Base-by-base conservation (phyloP, 1,284 basidiomycete genomes). In the Cryptococcus sp. region DNA sequence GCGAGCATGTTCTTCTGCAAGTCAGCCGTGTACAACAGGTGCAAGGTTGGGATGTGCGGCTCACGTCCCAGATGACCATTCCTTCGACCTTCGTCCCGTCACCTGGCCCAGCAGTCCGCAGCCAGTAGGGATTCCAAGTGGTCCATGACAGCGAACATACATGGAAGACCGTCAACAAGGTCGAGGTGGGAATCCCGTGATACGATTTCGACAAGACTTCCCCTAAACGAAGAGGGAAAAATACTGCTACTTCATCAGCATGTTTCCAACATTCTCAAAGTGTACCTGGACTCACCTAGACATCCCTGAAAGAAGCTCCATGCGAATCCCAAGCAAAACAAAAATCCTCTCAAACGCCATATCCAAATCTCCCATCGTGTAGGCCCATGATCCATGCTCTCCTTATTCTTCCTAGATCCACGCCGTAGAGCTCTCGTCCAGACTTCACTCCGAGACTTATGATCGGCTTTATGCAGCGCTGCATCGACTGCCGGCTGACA, bases 401-500 rank as follows among this genome's bases (percentile, higher is more conserved):
- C 14, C 11, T 28, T 6, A 5, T 6, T 4, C 25, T 37, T 6
- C 28, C 33, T 5, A 6, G 48, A 34, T 9, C 66, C 66, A 16
- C 63, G 52, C 11, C 57, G 48, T 25, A 70, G 50, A 0, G 69
- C 69, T 1, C 56, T 61, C 2, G 65, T 62, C 10, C 91, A 78
- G 2, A 87, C 88, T 51, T 81, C 81, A 4, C 82, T 80, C 28
- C 87, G 84, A 4, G 87, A 87, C 80, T 87, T 85, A 48, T 83
- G 78, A 58, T 94, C 84, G 56, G 85, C 84, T 54, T 78, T 78
- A 42, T 77, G 75, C 45, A 95, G 84, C 53, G 86, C 83, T 31
- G 85, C 85, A 57, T 92, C 86, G 0, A 93, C 87, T 0, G 78
- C 78, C 0, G 85, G 84, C 28, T 80, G 76, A 62, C 91, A 95